Conservation (phyloP, 1,139 yeast genomes). For the Candida sp. region DNA sequence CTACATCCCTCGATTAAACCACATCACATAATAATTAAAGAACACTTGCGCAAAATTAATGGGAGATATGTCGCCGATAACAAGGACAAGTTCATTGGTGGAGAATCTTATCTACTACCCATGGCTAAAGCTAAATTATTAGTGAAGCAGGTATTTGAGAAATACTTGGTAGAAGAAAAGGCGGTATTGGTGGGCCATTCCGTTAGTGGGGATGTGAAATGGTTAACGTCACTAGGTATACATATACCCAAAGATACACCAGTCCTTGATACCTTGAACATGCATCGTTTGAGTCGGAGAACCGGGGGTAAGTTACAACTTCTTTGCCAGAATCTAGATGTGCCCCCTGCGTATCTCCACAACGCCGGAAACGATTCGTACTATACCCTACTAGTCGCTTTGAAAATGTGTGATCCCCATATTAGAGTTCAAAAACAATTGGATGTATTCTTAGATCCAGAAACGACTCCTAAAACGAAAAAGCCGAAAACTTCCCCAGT, state of each 20-base stretch:
- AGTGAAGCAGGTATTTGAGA: constrained; percentile 39
- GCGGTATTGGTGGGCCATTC: constrained; percentile 67
- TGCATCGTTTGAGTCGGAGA: constrained; percentile 42
- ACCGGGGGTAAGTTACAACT: constrained; percentile 51
- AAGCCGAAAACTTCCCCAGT: neutral
- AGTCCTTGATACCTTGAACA: constrained; percentile 51
- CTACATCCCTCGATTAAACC: constrained; percentile 44
- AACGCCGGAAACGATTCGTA: constrained; percentile 87
- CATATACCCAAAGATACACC: constrained; percentile 29
- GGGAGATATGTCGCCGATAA: constrained; percentile 64
- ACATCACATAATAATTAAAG: constrained; percentile 58
- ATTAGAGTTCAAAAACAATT: constrained; percentile 13
- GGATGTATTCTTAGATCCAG: constrained; percentile 14
- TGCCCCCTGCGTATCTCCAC: constrained; percentile 69
- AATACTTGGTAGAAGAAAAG: constrained; percentile 26
- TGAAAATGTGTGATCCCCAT: constrained; percentile 55
- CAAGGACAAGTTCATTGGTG: constrained; percentile 55
- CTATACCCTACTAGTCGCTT: constrained; percentile 56
- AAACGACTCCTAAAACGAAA: neutral
- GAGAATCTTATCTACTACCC: constrained; percentile 46
- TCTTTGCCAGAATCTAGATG: constrained; percentile 45
- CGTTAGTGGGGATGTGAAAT: constrained; percentile 55
- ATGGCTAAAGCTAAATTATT: constrained; percentile 31
- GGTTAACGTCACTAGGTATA: constrained; percentile 50
- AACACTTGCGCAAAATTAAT: constrained; percentile 44